A percentile compares a stretch with the other conserved stretches of the same genome.
phyloP scores from a whole-genome alignment of 2,329 filamentous ascomycete genomes.

The Colletotrichum ledebouriae region DNA sequence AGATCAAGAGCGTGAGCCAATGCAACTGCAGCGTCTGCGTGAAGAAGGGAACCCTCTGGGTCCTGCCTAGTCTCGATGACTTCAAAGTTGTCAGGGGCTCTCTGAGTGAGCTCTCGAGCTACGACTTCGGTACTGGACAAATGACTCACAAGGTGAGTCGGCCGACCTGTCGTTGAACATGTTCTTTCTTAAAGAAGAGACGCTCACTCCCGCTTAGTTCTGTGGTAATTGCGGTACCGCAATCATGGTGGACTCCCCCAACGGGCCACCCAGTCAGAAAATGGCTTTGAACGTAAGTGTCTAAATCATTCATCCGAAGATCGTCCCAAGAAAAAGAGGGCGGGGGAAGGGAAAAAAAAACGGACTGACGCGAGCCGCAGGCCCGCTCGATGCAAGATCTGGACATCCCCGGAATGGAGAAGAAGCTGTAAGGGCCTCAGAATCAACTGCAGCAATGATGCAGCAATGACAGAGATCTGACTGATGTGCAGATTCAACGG shows the following conservation, averaged over 20 bases:
- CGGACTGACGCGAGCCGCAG: constrained; percentile 47
- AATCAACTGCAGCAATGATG: not conserved
- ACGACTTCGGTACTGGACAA: constrained; percentile 57
- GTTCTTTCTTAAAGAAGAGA: not conserved
- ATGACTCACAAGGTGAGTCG: constrained; percentile 58
- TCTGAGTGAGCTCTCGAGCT: constrained; percentile 56
- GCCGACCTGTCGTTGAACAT: not conserved
- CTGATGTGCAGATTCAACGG: constrained; percentile 55
- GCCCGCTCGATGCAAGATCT: constrained; percentile 59
- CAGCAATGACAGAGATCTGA: not conserved
- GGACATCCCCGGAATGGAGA: constrained; percentile 57
- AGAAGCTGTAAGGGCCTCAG: constrained; percentile 50
- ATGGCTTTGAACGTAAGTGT: constrained; percentile 59
- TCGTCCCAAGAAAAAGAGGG: too few relatives aligned
- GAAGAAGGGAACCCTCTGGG: constrained; percentile 61
- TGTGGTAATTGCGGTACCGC: constrained; percentile 64
- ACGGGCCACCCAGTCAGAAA: constrained; percentile 48
- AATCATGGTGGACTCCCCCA: constrained; percentile 51
- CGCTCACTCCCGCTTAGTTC: constrained; percentile 55
- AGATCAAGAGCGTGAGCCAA: constrained; percentile 67
- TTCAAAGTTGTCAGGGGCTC: constrained; percentile 63
- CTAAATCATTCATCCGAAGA: not conserved
- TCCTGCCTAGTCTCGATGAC: constrained; percentile 48
- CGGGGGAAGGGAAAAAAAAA: too few relatives aligned
- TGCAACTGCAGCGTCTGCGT: constrained; percentile 78